Percentiles rank a stretch among this genome's conserved stretches.
phyloP scores from a whole-genome alignment of 441 rosid species.

The Adansonia rubrostipa region DNA sequence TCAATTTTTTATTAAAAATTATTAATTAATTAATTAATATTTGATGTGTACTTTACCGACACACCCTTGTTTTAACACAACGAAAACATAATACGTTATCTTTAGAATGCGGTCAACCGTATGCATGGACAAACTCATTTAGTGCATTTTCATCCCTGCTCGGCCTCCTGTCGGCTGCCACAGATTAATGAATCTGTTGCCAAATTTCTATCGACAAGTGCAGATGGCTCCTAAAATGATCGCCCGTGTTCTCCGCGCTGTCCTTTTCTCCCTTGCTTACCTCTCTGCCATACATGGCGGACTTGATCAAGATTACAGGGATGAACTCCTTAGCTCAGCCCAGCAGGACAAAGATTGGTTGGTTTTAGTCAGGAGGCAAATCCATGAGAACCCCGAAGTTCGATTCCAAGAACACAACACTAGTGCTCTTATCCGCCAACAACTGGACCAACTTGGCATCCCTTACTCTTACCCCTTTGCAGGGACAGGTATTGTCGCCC shows the following conservation, averaged over 20 bases:
- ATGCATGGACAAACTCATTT: background rate
- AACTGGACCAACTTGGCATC: constrained; percentile 65
- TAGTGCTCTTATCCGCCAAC: constrained; percentile 64
- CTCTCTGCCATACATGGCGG: constrained; percentile 11
- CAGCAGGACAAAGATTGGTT: constrained; percentile 60
- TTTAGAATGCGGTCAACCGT: background rate
- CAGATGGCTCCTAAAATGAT: background rate
- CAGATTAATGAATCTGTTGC: background rate
- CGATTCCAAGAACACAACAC: constrained; percentile 70
- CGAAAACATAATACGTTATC: too few relatives aligned
- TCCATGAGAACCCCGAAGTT: constrained; percentile 86
- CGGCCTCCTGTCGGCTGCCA: background rate
- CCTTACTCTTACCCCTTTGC: constrained; percentile 68
- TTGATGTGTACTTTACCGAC: too few relatives aligned
- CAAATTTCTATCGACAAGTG: background rate
- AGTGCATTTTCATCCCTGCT: background rate
- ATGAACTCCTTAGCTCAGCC: constrained; percentile 49
- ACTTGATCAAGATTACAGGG: constrained; percentile 31
- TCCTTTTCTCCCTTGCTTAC: constrained; percentile 25
- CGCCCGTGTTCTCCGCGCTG: constrained; percentile 8
- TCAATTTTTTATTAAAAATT: too few relatives aligned
- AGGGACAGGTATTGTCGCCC: constrained; percentile 74
- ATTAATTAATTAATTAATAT: too few relatives aligned
- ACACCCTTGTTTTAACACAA: too few relatives aligned
- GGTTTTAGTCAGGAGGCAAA: constrained; percentile 61